Conservation (phyloP, 1,284 basidiomycete species). For the Boletus sp. region DNA sequence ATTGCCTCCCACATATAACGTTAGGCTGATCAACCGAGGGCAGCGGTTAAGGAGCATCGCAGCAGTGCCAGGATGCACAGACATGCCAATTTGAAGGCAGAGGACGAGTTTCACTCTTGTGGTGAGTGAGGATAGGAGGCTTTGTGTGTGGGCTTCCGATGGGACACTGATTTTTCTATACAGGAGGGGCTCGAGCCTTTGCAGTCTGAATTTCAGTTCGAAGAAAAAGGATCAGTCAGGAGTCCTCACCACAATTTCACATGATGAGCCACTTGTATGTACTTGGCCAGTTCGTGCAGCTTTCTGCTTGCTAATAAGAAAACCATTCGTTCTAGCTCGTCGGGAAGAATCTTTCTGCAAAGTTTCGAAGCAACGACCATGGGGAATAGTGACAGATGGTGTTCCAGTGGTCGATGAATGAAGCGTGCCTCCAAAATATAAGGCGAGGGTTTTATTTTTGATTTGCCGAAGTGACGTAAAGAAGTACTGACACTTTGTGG, state of each 20-base stretch:
- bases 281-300: neutral
- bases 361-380: neutral
- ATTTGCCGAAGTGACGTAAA: too few species aligned
- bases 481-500: too few species aligned
- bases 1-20: neutral
- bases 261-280: neutral
- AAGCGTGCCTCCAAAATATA: too few species aligned
- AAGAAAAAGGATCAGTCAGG: neutral
- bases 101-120: neutral
- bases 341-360: neutral
- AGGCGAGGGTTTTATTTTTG: too few species aligned
- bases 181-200: neutral
- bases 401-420: too few species aligned
- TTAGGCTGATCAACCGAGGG: neutral
- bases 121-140: neutral
- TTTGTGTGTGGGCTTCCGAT: neutral
- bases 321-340: neutral
- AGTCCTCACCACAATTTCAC: neutral
- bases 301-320: neutral
- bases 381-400: too few species aligned
- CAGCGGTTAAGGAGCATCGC: neutral
- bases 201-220: neutral
- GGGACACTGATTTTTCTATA: conserved; percentile 1
- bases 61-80: neutral
- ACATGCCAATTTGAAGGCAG: neutral